Evolutionary conservation across 2,329 filamentous ascomycete genomes (phyloP).

Genomic region (Zalaria obscura): DNA sequence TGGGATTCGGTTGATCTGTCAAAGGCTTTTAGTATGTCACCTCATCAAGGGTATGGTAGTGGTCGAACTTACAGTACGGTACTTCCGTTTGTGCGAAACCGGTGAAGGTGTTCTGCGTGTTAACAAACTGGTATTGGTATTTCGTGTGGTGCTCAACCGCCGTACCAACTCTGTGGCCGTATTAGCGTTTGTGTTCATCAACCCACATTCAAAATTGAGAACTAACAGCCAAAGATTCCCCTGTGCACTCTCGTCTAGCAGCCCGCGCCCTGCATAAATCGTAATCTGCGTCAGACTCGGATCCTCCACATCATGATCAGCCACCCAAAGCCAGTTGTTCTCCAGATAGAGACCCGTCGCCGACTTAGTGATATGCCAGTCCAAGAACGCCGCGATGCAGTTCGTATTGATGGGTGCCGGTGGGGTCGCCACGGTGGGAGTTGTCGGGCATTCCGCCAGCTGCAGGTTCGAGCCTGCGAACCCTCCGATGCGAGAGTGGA

Average conservation of each 20-base stretch:
- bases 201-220: neutral
- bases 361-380: slow-evolving; percentile 34
- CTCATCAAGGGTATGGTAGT: no score
- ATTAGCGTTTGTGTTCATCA: neutral
- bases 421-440: slow-evolving; percentile 15
- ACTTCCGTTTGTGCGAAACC: slow-evolving; percentile 69
- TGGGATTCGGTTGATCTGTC: slow-evolving; percentile 59
- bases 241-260: slow-evolving; percentile 19
- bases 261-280: slow-evolving; percentile 33
- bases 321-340: slow-evolving; percentile 40
- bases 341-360: slow-evolving; percentile 37
- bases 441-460: slow-evolving; percentile 31
- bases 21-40: no score
- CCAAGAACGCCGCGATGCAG: slow-evolving; percentile 20
- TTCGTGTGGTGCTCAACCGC: slow-evolving; percentile 39
- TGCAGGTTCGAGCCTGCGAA: slow-evolving; percentile 16
- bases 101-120: slow-evolving; percentile 33
- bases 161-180: slow-evolving; percentile 20
- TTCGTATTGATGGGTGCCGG: slow-evolving; percentile 18
- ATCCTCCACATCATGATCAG: slow-evolving; percentile 38
- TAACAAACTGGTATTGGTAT: slow-evolving; percentile 39
- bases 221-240: slow-evolving; percentile 36
- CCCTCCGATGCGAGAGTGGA: slow-evolving; percentile 21
- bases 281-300: slow-evolving; percentile 22
- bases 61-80: slow-evolving; percentile 39